Evolutionary conservation across 106 monocot species (phyloP).

Genomic region (Allium fistulosum): DNA sequence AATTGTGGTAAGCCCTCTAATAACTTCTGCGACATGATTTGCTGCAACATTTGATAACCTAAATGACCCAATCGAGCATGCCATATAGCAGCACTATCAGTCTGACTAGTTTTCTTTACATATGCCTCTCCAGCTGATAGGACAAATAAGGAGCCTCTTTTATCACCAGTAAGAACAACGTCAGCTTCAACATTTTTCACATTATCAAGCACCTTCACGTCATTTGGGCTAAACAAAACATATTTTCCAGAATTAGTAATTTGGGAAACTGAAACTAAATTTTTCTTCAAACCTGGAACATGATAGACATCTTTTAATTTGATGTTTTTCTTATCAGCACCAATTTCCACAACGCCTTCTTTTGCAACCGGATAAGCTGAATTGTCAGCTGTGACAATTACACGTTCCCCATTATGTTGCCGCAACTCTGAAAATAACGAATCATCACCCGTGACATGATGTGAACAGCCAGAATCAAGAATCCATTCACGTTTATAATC

Average conservation of each 20-base stretch:
- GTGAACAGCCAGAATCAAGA: neutral
- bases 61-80: constrained; percentile 1
- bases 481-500: too few species aligned
- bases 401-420: neutral
- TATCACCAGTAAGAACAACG: too few species aligned
- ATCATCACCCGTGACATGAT: constrained; percentile 5
- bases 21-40: neutral
- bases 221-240: too few species aligned
- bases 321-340: too few species aligned
- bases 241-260: too few species aligned
- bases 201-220: too few species aligned
- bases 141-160: too few species aligned
- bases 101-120: neutral
- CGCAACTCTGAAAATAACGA: constrained; percentile 3
- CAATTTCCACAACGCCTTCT: constrained; percentile 4
- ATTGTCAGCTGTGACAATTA: constrained; percentile 8
- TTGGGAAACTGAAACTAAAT: too few species aligned
- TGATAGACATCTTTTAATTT: too few species aligned
- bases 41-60: neutral
- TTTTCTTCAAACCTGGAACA: too few species aligned
- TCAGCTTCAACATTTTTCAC: too few species aligned
- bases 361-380: constrained; percentile 6
- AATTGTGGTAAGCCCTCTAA: neutral
- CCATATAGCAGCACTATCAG: neutral
- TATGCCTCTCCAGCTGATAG: constrained; percentile 1